These are phyloP conservation scores for Pachysandra terminalis DNA, from an alignment of 164 flowering plant genomes.

Conservation along the genomic window DNA sequence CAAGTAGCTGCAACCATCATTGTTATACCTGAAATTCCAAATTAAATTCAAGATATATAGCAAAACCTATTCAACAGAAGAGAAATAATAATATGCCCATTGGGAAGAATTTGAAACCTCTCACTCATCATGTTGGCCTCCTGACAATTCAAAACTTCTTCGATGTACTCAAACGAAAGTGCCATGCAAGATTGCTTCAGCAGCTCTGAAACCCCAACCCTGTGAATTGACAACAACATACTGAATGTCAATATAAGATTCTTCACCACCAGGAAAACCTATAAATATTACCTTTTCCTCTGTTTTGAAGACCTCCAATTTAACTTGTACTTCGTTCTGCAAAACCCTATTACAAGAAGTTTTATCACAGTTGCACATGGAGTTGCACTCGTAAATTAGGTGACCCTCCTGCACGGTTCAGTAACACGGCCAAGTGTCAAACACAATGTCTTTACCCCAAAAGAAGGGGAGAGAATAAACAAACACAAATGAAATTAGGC, in stretches of 20 bases:
- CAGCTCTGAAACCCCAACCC: conserved; percentile 97
- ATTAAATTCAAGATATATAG: conserved; percentile 5
- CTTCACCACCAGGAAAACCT: neutral
- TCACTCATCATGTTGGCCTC: conserved; percentile 57
- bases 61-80: neutral
- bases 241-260: conserved; percentile 3
- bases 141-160: conserved; percentile 62
- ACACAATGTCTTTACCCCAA: neutral
- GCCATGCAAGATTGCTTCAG: conserved; percentile 72
- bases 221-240: conserved; percentile 31
- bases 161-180: conserved; percentile 84
- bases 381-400: conserved; percentile 91
- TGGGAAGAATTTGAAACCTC: conserved; percentile 39
- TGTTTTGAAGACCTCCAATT: conserved; percentile 82
- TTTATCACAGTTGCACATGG: conserved; percentile 63
- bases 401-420: conserved; percentile 69
- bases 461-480: too few relatives aligned
- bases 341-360: conserved; percentile 82
- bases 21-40: conserved; percentile 44
- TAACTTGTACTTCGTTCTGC: conserved; percentile 83
- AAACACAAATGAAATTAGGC: neutral
- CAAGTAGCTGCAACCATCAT: conserved; percentile 59
- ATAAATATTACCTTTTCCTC: conserved; percentile 58
- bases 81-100: neutral
- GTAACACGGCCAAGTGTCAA: neutral